Base-by-base conservation (phyloP, 1,139 yeast species). In the Lodderomyces oxycetoniae region DNA sequence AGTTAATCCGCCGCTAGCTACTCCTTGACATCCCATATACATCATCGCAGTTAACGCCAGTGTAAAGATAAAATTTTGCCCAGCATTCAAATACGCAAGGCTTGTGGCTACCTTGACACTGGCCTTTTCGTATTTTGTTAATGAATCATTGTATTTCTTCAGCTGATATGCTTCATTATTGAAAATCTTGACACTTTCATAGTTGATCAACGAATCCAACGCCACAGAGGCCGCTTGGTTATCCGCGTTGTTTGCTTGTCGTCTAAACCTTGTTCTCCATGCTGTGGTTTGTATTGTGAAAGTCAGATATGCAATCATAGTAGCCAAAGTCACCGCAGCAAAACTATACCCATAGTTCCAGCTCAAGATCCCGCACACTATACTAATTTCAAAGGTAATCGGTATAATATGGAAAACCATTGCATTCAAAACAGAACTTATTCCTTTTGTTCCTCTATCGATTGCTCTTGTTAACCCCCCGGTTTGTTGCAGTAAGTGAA, bases 21-120 rank as follows among this genome's bases (percentile, higher is more conserved):
- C 94, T 20, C 97, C 97, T 40, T 79, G 78, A 50, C 96, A 88
- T n/a, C 96, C 97, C 95, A 91, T 81, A 56, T 85, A 91, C 98
- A 91, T 93, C 94, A 93, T 91, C 2, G 82, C 88, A 1, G 98
- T 91, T 46, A 93, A 66, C 1, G 98, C 97, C 26, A 85, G 61
- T 0, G 97, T 85, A 59, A 93, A 91, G 20, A 91, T 91, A 36
- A 88, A 54, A 55, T 86, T 89, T 59, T 91, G 99, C 4, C 98
- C 98, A 0, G 95, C 73, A 49, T 91, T 91, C 44, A 91, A 68
- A 51, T 75, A 88, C 13, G 97, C 95, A 44, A 91, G 67, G 1
- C 97, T 89, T 2, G 95, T 88, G 4, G 96, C 95, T 16, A 89
- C 91, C 51, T 86, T 85, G 46, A 88, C 82, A 24, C 86, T 79